Base-by-base conservation (phyloP, 108 stramenopile genomes). In the Schizochytrium sp. region DNA sequence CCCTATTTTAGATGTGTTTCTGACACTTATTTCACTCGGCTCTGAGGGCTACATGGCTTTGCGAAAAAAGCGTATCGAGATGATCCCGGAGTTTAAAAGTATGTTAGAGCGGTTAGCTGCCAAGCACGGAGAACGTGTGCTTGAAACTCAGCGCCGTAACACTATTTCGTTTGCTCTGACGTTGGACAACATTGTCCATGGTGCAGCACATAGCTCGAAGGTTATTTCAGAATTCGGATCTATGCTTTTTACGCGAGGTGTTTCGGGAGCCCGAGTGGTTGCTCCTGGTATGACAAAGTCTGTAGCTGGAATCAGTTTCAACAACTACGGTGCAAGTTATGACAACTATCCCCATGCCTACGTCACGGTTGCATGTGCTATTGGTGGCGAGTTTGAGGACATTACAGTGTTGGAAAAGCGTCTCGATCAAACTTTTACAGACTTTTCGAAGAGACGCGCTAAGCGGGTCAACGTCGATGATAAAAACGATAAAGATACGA, bases 141-240 rank as follows among this genome's bases (percentile, higher is more conserved):
- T 99, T 45, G 57, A 88, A 56, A 96, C 96, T 88, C 95, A 95
- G 3, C 61, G 90, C 46, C 76, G 76, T 53, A 99, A 99, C 92
- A 96, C 97, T 0, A 98, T 99, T 49, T 98, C 98, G 4, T 97
- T 97, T 93, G 98, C 96, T 38, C 91, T 98, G 7, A 98, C 98
- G 61, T 91, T 98, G 72, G 94, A 41, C 12, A 28, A 41, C 88
- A 50, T 72, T 3, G 59, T 28, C 44, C 44, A 47, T 15, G 53
- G 89, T 40, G 72, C 2, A 2, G 72, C 4, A 3, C 17, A 0
- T 8, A 61, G 73, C 42, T 94, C 89, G 44, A 92, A 92, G 53
- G 89, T 92, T 19, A 92, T 95, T 72, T 95, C 98, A 17, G 93
- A 93, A 87, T 96, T 99, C 88, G 99, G 99, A 49, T 95, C 97